phyloP scores from a whole-genome alignment of 176 grass and related monocot species.

The Dendrocalamus sinicus region DNA sequence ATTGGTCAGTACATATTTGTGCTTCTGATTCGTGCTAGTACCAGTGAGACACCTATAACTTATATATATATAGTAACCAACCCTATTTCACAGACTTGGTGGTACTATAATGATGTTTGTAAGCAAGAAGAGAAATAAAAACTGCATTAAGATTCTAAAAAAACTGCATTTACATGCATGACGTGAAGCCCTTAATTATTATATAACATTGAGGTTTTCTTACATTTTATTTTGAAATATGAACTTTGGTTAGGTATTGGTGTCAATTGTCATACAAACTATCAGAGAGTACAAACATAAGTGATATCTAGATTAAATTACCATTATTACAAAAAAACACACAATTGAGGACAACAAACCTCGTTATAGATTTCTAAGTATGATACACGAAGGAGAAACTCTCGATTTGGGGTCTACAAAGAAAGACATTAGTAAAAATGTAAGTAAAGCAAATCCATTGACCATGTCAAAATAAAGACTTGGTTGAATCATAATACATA shows the following conservation, averaged over 20 bases:
- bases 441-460: slow-evolving; percentile 21
- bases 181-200: not conserved
- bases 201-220: not conserved
- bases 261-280: slow-evolving; percentile 23
- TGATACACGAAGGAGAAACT: slow-evolving; percentile 98
- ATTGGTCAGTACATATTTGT: not conserved
- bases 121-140: not conserved
- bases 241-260: not conserved
- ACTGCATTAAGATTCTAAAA: not conserved
- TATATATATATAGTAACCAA: not conserved
- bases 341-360: slow-evolving; percentile 57
- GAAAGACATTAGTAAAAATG: slow-evolving; percentile 17
- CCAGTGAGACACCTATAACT: not conserved
- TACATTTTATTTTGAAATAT: slow-evolving; percentile 10
- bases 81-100: slow-evolving; percentile 8
- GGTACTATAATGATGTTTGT: not conserved
- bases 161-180: not conserved
- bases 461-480: slow-evolving; percentile 23
- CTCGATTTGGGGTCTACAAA: slow-evolving; percentile 85
- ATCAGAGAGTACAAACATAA: slow-evolving; percentile 25
- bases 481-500: slow-evolving; percentile 6
- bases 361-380: slow-evolving; percentile 99
- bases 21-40: slow-evolving; percentile 24
- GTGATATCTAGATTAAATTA: not conserved
- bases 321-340: not conserved